A percentile compares a stretch with the other conserved stretches of the same genome.
Conservation (phyloP, 140 eudicot species). For the Anethum foeniculum region DNA sequence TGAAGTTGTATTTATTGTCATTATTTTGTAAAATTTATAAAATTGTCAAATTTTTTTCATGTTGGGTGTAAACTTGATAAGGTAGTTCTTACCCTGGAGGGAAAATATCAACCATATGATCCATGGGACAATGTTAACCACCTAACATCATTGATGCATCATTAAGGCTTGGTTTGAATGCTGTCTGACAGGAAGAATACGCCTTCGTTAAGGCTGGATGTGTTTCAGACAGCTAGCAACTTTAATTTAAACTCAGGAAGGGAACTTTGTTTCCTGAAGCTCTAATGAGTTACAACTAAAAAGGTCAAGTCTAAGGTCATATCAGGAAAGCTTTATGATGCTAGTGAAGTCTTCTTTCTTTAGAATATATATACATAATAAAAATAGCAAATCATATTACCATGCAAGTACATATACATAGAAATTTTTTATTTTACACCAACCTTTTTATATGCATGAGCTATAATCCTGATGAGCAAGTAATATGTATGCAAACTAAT, state of each 20-base stretch:
- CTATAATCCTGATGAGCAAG: constrained; percentile 11
- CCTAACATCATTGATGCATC: neutral
- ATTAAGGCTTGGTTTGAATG: neutral
- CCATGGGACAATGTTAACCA: too few species aligned
- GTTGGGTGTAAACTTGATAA: neutral
- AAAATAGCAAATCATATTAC: too few species aligned
- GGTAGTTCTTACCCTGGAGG: neutral
- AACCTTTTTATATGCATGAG: constrained; percentile 11
- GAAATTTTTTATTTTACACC: constrained; percentile 11
- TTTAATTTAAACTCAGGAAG: neutral
- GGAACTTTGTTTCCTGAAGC: too few species aligned
- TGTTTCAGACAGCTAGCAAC: neutral
- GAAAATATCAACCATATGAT: neutral
- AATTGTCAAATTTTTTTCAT: neutral
- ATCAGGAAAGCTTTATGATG: too few species aligned
- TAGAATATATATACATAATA: too few species aligned
- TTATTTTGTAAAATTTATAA: neutral
- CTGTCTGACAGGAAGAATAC: neutral
- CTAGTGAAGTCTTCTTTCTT: too few species aligned
- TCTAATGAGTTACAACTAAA: too few species aligned
- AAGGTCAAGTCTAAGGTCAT: too few species aligned
- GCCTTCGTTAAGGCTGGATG: neutral
- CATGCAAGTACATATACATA: constrained; percentile 16
- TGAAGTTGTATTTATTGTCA: neutral
- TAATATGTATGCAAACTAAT: constrained; percentile 4